These are phyloP conservation scores for Xylariales sp. DNA, from an alignment of 2,329 filamentous ascomycete species.

Conservation along the genomic window DNA sequence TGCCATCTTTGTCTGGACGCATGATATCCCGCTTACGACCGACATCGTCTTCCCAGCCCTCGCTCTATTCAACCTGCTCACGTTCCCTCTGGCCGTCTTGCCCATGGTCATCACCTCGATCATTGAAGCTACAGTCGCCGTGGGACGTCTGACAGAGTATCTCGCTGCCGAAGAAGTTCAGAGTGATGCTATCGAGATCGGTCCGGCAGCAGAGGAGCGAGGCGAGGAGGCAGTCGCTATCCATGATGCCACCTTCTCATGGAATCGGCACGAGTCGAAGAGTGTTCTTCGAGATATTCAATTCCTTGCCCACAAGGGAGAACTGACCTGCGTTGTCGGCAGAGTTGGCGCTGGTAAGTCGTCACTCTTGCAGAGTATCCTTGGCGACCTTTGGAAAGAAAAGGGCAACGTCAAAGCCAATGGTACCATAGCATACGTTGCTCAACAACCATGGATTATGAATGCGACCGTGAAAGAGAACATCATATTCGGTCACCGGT, in stretches of 20 bases:
- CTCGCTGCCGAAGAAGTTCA: conserved; percentile 88
- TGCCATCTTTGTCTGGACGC: conserved; percentile 84
- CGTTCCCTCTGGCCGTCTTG: conserved; percentile 87
- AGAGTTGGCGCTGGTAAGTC: conserved; percentile 95
- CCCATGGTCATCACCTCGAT: conserved; percentile 98
- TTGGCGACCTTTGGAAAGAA: conserved; percentile 89
- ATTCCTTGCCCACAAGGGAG: conserved; percentile 85
- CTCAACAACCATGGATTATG: conserved; percentile 93
- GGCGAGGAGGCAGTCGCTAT: conserved; percentile 86
- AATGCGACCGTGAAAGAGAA: conserved; percentile 97
- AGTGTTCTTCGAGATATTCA: conserved; percentile 76
- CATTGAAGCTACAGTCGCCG: conserved; percentile 92
- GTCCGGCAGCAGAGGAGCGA: conserved; percentile 64
- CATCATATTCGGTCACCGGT: conserved; percentile 92
- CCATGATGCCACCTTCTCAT: conserved; percentile 83
- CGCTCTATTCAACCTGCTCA: conserved; percentile 91
- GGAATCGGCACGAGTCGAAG: conserved; percentile 77
- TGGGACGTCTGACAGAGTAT: conserved; percentile 78
- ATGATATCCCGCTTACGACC: conserved; percentile 75
- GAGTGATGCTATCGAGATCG: conserved; percentile 68
- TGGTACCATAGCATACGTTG: conserved; percentile 83
- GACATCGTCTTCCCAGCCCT: conserved; percentile 92
- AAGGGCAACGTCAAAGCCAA: conserved; percentile 78
- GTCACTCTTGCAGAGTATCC: conserved; percentile 79
- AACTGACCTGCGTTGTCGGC: conserved; percentile 88